Conservation (phyloP, 2,329 filamentous ascomycete species). For the Sarocladium kiliense region DNA sequence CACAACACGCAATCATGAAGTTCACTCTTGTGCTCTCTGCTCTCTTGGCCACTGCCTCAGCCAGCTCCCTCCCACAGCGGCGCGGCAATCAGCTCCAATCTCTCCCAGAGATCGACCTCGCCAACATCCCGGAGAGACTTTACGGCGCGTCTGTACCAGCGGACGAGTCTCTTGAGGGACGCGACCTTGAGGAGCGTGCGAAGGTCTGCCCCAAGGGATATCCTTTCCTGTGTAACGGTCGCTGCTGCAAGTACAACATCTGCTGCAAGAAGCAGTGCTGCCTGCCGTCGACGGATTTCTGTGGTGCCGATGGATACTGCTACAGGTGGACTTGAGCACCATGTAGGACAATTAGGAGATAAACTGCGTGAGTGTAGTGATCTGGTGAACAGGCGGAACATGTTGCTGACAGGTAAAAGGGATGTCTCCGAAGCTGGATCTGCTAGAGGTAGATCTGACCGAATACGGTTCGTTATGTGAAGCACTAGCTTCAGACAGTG, state of each 20-base stretch:
- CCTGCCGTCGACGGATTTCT: not conserved
- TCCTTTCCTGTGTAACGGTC: conserved; percentile 3
- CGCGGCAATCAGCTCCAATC: not conserved
- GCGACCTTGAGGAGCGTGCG: not conserved
- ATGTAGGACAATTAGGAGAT: not conserved
- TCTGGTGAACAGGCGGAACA: not conserved
- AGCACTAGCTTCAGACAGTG: too few relatives aligned
- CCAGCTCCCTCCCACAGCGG: not conserved
- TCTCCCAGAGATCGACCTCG: not conserved
- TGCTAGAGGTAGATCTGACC: too few relatives aligned
- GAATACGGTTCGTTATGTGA: too few relatives aligned
- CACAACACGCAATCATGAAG: not conserved
- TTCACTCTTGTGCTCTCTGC: not conserved
- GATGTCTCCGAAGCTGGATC: too few relatives aligned
- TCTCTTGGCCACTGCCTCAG: not conserved
- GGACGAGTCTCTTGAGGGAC: not conserved
- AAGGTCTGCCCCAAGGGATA: not conserved
- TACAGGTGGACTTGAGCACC: not conserved
- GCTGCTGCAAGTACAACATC: conserved; percentile 1
- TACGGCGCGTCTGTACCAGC: not conserved
- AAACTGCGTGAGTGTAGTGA: not conserved
- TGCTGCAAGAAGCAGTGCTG: conserved; percentile 9
- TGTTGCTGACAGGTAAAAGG: not conserved
- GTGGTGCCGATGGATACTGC: conserved; percentile 1
- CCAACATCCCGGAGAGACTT: not conserved